Percentiles rank a stretch among this genome's conserved stretches.
These are phyloP conservation scores for Ophiosphaerella narmari DNA, from an alignment of 2,329 filamentous ascomycete species.

Conservation along the genomic window DNA sequence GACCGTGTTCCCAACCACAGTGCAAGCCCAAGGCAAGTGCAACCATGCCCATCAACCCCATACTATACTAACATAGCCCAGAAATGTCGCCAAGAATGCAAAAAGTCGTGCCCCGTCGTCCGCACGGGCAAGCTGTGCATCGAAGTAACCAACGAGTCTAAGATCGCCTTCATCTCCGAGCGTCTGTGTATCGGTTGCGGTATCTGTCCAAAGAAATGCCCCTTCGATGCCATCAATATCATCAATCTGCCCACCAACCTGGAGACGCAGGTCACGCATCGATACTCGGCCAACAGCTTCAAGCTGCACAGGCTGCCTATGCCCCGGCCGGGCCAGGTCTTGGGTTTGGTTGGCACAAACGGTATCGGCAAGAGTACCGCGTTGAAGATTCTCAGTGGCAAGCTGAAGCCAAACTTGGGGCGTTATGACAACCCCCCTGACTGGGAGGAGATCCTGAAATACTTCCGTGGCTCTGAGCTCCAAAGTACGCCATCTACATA, in stretches of 20 bases:
- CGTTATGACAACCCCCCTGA: slow-evolving; percentile 95
- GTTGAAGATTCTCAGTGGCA: slow-evolving; percentile 96
- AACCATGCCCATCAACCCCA: slow-evolving; percentile 23
- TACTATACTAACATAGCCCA: slow-evolving; percentile 46
- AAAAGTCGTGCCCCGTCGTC: slow-evolving; percentile 97
- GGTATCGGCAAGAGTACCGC: slow-evolving; percentile 99
- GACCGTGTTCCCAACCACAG: slow-evolving; percentile 58
- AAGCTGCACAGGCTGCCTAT: slow-evolving; percentile 97
- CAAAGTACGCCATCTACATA: slow-evolving; percentile 69
- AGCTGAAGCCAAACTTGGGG: slow-evolving; percentile 97
- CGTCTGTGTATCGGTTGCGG: slow-evolving; percentile 95
- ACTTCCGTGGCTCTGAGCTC: slow-evolving; percentile 96
- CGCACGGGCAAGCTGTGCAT: slow-evolving; percentile 97
- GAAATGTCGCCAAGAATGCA: slow-evolving; percentile 99
- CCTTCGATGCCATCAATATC: slow-evolving; percentile 97
- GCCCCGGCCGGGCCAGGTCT: slow-evolving; percentile 90
- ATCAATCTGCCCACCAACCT: slow-evolving; percentile 99
- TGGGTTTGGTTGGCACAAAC: slow-evolving; percentile 97
- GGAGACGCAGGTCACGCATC: slow-evolving; percentile 96
- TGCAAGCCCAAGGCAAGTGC: slow-evolving; percentile 80
- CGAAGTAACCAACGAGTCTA: slow-evolving; percentile 84
- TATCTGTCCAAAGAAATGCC: slow-evolving; percentile 99
- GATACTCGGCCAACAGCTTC: slow-evolving; percentile 99
- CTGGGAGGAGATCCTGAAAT: slow-evolving; percentile 98
- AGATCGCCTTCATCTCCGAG: slow-evolving; percentile 98